Evolutionary conservation across 2,329 filamentous ascomycete genomes (phyloP).

Genomic region (Plenodomus lindquistii): DNA sequence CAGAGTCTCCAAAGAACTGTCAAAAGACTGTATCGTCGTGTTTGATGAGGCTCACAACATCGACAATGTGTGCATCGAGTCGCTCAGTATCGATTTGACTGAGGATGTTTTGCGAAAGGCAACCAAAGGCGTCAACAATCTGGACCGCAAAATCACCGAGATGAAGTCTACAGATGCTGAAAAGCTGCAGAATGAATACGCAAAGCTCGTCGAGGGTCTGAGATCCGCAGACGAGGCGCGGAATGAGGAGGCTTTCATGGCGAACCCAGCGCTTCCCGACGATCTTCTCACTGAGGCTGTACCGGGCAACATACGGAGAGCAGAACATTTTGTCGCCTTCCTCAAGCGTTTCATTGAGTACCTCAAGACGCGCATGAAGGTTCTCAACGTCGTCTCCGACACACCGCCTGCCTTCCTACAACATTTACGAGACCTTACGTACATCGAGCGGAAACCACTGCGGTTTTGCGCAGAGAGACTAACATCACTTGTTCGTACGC

Average conservation of each 20-base stretch:
- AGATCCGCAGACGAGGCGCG: constrained; percentile 85
- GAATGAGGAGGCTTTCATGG: constrained; percentile 95
- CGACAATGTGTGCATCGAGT: constrained; percentile 98
- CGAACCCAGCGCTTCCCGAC: constrained; percentile 90
- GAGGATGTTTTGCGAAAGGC: constrained; percentile 93
- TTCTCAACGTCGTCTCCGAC: constrained; percentile 94
- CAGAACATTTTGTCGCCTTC: constrained; percentile 95
- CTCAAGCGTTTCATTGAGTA: constrained; percentile 97
- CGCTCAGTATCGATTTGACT: constrained; percentile 92
- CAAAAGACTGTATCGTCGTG: constrained; percentile 97
- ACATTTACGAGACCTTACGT: constrained; percentile 93
- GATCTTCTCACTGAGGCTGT: constrained; percentile 95
- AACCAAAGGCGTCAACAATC: constrained; percentile 83
- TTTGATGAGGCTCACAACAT: constrained; percentile 99
- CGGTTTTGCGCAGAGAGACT: constrained; percentile 93
- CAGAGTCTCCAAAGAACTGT: constrained; percentile 89
- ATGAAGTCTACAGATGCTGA: constrained; percentile 96
- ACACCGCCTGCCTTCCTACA: constrained; percentile 91
- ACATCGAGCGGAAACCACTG: constrained; percentile 94
- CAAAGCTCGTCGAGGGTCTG: constrained; percentile 90
- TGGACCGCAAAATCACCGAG: constrained; percentile 87
- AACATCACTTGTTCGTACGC: constrained; percentile 89
- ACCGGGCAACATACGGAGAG: constrained; percentile 91
- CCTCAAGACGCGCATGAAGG: constrained; percentile 97
- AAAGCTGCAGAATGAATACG: constrained; percentile 92